Evolutionary conservation across 768 basidiomycete species (phyloP).

Genomic region (Sarcodon aspratus): DNA sequence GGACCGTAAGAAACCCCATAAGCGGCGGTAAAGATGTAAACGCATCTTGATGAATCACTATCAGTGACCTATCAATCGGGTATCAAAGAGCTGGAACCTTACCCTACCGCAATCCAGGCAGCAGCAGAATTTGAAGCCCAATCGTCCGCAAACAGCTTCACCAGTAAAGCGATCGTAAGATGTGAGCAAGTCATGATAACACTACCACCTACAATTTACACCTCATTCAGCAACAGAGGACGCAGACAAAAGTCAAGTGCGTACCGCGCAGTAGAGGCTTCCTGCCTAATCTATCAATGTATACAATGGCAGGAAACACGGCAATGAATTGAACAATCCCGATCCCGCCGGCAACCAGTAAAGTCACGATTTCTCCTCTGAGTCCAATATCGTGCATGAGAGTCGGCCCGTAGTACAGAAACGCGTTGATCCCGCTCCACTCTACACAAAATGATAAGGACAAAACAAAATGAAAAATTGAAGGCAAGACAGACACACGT

Average conservation of each 20-base stretch:
- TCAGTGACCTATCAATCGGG: not conserved
- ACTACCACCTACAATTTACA: conserved; percentile 34
- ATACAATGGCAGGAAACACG: conserved; percentile 61
- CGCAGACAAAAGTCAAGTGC: conserved; percentile 3
- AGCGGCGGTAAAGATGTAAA: conserved; percentile 67
- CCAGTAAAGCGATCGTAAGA: conserved; percentile 51
- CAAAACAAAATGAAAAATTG: not conserved
- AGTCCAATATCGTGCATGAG: conserved; percentile 57
- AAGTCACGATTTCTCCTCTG: conserved; percentile 41
- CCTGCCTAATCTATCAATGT: conserved; percentile 50
- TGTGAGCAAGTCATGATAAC: conserved; percentile 55
- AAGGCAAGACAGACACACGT: conserved; percentile 32
- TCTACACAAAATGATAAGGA: conserved; percentile 29
- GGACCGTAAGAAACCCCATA: conserved; percentile 76
- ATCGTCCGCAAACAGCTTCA: conserved; percentile 36
- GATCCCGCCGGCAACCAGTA: conserved; percentile 69
- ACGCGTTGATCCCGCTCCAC: conserved; percentile 81
- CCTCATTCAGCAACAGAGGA: not conserved
- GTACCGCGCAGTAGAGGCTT: conserved; percentile 7
- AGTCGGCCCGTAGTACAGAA: conserved; percentile 75
- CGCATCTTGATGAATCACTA: conserved; percentile 19
- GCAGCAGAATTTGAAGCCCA: conserved; percentile 49
- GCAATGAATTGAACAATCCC: conserved; percentile 71
- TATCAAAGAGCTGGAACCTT: conserved; percentile 13
- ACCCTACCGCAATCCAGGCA: conserved; percentile 65